Base-by-base conservation (phyloP, 1,284 basidiomycete genomes). In the Melampsora allii-populina region DNA sequence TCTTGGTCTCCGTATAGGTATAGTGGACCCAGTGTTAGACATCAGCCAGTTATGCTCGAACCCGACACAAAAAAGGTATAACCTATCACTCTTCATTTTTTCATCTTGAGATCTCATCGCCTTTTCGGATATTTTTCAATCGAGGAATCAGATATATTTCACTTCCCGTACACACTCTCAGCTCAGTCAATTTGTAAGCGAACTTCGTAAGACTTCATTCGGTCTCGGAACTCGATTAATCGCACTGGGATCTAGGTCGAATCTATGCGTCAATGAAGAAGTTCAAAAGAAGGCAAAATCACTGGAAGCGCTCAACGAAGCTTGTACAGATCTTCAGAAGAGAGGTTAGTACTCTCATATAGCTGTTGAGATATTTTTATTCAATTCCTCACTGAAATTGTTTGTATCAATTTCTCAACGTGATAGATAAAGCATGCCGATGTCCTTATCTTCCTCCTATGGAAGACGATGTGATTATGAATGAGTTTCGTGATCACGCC, bases 161-260 rank as follows among this genome's bases (percentile, higher is more conserved):
- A 91, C 93, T 0, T 97, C 94, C 0, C 86, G 96, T 36, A 98
- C 95, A 0, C 95, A 98, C 82, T 93, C 92, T 2, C 95, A 98
- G 80, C 86, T 98, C 2, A 86, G 92, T 0, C 95, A 98, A 81
- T 87, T 98, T 14, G 85, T 95, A 12, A 87, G 89, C 4, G 96
- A 98, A 81, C 84, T 98, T 7, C 85, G 85, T 48, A 91, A 89
- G 79, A 87, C 92, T 3, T 85, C 84, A 9, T 84, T 86, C 80
- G 64, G 80, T 74, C 36, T 83, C 81, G 64, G 79, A 77, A 31
- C 50, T 56, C 75, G 91, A 29, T 85, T 88, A 0, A 90, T 94
- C 5, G 87, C 92, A 5, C 85, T 98, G 2, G 95, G 91, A 1
- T 93, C 92, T n/a, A 86, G 95, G 45, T 91, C 89, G 80, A 94